phyloP scores from a whole-genome alignment of 2,329 filamentous ascomycete species.

The Alternaria atra region DNA sequence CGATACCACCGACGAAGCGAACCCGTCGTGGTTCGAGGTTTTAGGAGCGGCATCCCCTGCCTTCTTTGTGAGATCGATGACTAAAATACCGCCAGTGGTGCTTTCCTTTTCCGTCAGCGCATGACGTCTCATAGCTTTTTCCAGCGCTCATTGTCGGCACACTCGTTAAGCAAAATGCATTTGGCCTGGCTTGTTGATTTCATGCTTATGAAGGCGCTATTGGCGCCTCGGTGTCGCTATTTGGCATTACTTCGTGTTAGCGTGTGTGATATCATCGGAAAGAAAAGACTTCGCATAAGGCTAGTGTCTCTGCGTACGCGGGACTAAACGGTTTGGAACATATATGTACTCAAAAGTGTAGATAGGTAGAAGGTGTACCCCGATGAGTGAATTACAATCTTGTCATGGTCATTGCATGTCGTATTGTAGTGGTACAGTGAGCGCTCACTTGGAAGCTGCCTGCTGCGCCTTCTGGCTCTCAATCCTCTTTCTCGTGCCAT shows the following conservation, averaged over 20 bases:
- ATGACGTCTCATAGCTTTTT: conserved; percentile 15
- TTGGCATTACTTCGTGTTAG: conserved; percentile 14
- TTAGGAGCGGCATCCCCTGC: conserved; percentile 16
- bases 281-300: conserved; percentile 8
- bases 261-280: conserved; percentile 25
- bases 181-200: background rate
- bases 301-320: background rate
- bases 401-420: background rate
- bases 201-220: background rate
- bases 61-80: conserved; percentile 2
- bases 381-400: background rate
- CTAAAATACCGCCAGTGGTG: conserved; percentile 8
- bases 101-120: conserved; percentile 16
- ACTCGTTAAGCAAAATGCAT: conserved; percentile 1
- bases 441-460: conserved; percentile 25
- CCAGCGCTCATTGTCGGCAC: conserved; percentile 20
- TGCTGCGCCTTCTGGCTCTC: conserved; percentile 38
- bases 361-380: conserved; percentile 1
- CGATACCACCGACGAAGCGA: conserved; percentile 38
- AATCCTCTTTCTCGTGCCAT: conserved; percentile 31
- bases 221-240: conserved; percentile 11
- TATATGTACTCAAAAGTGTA: conserved; percentile 14
- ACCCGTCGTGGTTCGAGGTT: conserved; percentile 40
- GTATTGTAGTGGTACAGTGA: too few relatives aligned
- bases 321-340: background rate